A percentile compares a stretch with the other conserved stretches of the same genome.
Conservation (phyloP, 2,329 filamentous ascomycete genomes). For the Paecilomyces variotii region DNA sequence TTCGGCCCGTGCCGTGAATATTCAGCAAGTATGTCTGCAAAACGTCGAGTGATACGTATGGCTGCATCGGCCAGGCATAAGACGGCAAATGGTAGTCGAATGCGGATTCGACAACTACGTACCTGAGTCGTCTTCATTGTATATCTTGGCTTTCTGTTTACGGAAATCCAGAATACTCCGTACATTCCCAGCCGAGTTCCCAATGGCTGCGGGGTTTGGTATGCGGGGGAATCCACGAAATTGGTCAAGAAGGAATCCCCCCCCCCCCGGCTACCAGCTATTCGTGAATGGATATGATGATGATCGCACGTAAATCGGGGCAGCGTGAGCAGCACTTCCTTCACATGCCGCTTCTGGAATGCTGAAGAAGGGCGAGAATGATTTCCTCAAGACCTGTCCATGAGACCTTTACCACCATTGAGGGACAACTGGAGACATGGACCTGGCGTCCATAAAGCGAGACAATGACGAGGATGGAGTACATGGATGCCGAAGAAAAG, state of each 20-base stretch:
- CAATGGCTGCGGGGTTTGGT: neutral
- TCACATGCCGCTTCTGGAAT: neutral
- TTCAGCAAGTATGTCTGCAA: neutral
- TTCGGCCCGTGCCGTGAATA: conserved; percentile 3
- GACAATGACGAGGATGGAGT: neutral
- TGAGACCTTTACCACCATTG: neutral
- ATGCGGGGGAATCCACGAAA: neutral
- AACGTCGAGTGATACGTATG: neutral
- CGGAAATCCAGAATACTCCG: neutral
- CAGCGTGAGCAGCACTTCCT: no score
- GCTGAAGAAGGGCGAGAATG: neutral
- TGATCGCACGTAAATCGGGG: no score
- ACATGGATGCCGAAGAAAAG: no score
- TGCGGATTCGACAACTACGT: neutral
- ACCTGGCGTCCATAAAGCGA: neutral
- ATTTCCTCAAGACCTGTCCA: neutral
- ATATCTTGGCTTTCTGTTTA: neutral
- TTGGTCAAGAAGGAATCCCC: neutral
- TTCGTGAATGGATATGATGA: neutral
- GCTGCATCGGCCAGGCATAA: no score
- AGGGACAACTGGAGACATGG: neutral
- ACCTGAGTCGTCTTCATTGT: no score
- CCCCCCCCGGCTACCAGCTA: no score
- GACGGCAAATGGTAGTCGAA: neutral
- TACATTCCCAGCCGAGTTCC: neutral